These are phyloP conservation scores for Wallacemonas sp. DNA, from an alignment of 208 protist genomes.

Conservation along the genomic window DNA sequence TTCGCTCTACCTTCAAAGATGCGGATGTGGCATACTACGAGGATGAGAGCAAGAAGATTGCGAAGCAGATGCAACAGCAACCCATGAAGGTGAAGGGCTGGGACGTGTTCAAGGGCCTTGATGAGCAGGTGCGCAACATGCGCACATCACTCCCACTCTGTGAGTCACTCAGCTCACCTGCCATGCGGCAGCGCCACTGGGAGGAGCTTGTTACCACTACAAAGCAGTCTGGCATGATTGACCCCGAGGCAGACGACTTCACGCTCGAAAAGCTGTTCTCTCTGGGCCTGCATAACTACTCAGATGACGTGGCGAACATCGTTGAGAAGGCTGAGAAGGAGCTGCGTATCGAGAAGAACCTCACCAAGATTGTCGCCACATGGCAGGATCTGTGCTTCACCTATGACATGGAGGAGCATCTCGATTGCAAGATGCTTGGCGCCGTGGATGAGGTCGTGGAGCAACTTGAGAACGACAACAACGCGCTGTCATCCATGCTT, in stretches of 20 bases:
- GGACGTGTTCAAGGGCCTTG: constrained; percentile 93
- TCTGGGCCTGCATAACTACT: constrained; percentile 96
- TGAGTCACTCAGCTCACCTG: constrained; percentile 91
- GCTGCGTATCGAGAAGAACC: constrained; percentile 96
- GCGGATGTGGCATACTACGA: constrained; percentile 92
- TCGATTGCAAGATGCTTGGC: constrained; percentile 90
- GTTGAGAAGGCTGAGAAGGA: constrained; percentile 97
- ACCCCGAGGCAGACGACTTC: constrained; percentile 91
- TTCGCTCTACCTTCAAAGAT: constrained; percentile 93
- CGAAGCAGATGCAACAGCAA: constrained; percentile 92
- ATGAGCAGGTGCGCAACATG: constrained; percentile 95
- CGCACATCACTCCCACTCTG: constrained; percentile 92
- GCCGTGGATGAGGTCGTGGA: constrained; percentile 95
- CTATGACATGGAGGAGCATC: constrained; percentile 86
- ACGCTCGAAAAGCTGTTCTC: constrained; percentile 95
- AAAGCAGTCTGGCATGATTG: constrained; percentile 85
- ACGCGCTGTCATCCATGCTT: constrained; percentile 96
- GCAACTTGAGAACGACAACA: constrained; percentile 95
- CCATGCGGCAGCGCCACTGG: constrained; percentile 97
- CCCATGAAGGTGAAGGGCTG: constrained; percentile 94
- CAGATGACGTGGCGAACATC: constrained; percentile 96
- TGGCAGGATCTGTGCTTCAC: constrained; percentile 94
- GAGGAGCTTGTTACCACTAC: constrained; percentile 93
- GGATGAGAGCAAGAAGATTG: constrained; percentile 94
- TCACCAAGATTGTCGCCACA: constrained; percentile 94